A percentile compares a stretch with the other conserved stretches of the same genome.
phyloP scores from a whole-genome alignment of 352 stramenopile genomes.

The Pythium scleroteichum region DNA sequence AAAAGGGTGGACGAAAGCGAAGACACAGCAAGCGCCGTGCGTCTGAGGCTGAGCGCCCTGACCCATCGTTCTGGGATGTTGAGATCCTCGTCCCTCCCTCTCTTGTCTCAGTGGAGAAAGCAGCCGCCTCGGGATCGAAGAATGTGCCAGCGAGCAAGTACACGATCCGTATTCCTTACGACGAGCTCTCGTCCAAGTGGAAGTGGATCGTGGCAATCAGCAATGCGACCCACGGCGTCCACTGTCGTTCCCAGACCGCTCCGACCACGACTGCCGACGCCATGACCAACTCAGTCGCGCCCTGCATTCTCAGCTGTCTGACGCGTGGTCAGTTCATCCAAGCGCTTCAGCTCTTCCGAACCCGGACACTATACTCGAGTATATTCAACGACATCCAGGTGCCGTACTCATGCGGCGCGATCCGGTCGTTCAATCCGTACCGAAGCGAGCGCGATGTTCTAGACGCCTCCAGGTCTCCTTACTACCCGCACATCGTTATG shows the following conservation, averaged over 20 bases:
- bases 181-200: constrained; percentile 57
- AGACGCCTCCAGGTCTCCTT: constrained; percentile 49
- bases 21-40: neutral
- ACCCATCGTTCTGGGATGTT: constrained; percentile 22
- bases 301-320: constrained; percentile 61
- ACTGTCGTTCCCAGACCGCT: constrained; percentile 28
- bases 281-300: constrained; percentile 2
- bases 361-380: constrained; percentile 69
- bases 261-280: neutral
- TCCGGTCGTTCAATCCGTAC: constrained; percentile 85
- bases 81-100: neutral
- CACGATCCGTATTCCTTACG: constrained; percentile 49
- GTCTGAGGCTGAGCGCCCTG: constrained; percentile 6
- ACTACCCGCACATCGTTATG: constrained; percentile 70
- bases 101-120: neutral
- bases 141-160: neutral
- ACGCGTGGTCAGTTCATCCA: constrained; percentile 73
- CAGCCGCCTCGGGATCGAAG: neutral
- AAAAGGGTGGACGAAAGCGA: constrained; percentile 2
- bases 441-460: constrained; percentile 37
- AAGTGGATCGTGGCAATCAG: constrained; percentile 64
- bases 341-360: constrained; percentile 68
- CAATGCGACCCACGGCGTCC: constrained; percentile 51
- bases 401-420: constrained; percentile 70
- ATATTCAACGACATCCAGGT: constrained; percentile 84